Conservation (phyloP, 2,329 filamentous ascomycete genomes). For the Incumbomyces delicatus region DNA sequence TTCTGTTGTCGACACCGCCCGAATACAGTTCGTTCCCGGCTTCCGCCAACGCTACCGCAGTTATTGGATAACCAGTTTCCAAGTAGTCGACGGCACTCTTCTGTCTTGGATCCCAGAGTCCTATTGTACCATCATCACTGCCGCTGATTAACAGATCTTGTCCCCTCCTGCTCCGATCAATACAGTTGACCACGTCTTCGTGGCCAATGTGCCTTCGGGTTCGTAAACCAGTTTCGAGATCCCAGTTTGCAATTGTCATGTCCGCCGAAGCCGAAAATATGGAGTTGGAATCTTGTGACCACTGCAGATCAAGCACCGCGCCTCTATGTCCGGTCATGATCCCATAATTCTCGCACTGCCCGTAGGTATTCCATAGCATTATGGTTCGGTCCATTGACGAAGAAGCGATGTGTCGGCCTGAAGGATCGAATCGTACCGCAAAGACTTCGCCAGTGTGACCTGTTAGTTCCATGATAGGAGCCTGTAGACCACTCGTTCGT, state of each 20-base stretch:
- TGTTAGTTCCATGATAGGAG: slow-evolving; percentile 87
- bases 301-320: slow-evolving; percentile 84
- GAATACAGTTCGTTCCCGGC: slow-evolving; percentile 93
- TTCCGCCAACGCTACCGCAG: slow-evolving; percentile 80
- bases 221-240: slow-evolving; percentile 79
- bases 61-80: slow-evolving; percentile 84
- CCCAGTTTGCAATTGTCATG: slow-evolving; percentile 88
- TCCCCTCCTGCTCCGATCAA: slow-evolving; percentile 81
- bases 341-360: slow-evolving; percentile 90
- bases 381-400: slow-evolving; percentile 92
- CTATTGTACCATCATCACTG: slow-evolving; percentile 87
- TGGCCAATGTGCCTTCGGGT: slow-evolving; percentile 89
- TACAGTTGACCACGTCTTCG: slow-evolving; percentile 86
- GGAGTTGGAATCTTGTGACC: slow-evolving; percentile 88
- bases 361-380: slow-evolving; percentile 93
- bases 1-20: slow-evolving; percentile 92
- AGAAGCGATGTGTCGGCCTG: slow-evolving; percentile 80
- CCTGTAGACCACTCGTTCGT: slow-evolving; percentile 72
- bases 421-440: slow-evolving; percentile 77
- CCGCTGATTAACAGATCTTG: slow-evolving; percentile 85
- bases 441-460: slow-evolving; percentile 76
- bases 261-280: slow-evolving; percentile 91
- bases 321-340: slow-evolving; percentile 80
- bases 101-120: slow-evolving; percentile 88
- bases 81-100: slow-evolving; percentile 84